A percentile compares a stretch with the other conserved stretches of the same genome.
Conservation (phyloP, 176 grass and related monocot genomes). For the Phoenix dactylifera region DNA sequence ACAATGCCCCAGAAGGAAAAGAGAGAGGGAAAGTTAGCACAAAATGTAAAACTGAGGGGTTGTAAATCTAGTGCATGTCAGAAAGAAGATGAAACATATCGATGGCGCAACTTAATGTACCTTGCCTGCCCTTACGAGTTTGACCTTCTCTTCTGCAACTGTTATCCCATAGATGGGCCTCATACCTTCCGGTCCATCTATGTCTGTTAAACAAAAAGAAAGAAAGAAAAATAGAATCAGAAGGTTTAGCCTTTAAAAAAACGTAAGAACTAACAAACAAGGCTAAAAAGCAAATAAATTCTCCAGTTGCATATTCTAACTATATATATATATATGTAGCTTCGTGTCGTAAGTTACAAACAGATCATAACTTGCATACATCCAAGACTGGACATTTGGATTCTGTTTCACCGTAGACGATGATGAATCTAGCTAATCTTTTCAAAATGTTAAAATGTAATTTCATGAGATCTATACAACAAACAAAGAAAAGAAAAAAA, state of each 20-base stretch:
- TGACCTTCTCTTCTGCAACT: conserved; percentile 98
- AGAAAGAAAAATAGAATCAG: not conserved
- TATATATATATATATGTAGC: too few relatives aligned
- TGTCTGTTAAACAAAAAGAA: conserved; percentile 46
- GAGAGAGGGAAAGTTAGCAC: not conserved
- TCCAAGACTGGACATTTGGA: too few relatives aligned
- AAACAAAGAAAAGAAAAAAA: too few relatives aligned
- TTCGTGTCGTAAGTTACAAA: too few relatives aligned
- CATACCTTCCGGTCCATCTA: conserved; percentile 98
- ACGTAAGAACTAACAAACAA: not conserved
- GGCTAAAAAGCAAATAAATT: too few relatives aligned
- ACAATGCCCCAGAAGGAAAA: conserved; percentile 6
- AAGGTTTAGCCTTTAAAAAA: not conserved
- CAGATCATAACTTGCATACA: too few relatives aligned
- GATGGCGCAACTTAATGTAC: conserved; percentile 18
- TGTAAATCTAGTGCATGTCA: not conserved
- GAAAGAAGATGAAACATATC: not conserved
- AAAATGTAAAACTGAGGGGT: not conserved
- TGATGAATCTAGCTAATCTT: too few relatives aligned
- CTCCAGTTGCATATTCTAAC: too few relatives aligned
- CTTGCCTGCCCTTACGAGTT: conserved; percentile 95
- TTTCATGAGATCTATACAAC: too few relatives aligned
- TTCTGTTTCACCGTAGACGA: too few relatives aligned
- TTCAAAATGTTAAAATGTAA: too few relatives aligned
- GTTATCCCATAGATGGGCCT: conserved; percentile 97